Conservation (phyloP, 441 rosid species). For the Macaranga tanarius region DNA sequence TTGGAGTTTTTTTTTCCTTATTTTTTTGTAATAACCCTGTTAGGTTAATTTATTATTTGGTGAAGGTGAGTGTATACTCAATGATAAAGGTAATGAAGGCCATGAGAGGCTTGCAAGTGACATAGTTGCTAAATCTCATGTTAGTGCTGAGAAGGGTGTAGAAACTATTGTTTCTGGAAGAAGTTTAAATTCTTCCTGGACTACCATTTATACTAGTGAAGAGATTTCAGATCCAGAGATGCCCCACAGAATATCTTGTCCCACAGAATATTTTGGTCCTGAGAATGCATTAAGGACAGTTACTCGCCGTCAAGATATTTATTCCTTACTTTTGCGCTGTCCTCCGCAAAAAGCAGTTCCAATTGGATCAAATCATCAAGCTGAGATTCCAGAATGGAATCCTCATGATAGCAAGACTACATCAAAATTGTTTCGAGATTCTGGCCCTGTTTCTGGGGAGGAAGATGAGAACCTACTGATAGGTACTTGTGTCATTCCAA, state of each 20-base stretch:
- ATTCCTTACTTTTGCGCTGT: slow-evolving; percentile 37
- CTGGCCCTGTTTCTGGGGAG: slow-evolving; percentile 4
- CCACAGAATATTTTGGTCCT: slow-evolving; percentile 13
- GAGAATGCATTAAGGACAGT: slow-evolving; percentile 4
- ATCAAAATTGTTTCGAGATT: background rate
- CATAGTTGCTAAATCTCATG: slow-evolving; percentile 20
- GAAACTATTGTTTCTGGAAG: slow-evolving; percentile 30
- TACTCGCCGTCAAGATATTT: slow-evolving; percentile 12
- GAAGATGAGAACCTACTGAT: slow-evolving; percentile 25
- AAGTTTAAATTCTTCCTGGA: slow-evolving; percentile 29
- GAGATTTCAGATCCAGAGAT: slow-evolving; percentile 30
- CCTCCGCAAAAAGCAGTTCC: slow-evolving; percentile 61
- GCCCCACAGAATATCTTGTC: slow-evolving; percentile 17
- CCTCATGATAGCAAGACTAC: slow-evolving; percentile 23
- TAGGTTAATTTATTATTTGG: slow-evolving; percentile 16
- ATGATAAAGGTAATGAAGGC: slow-evolving; percentile 19
- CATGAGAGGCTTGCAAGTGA: slow-evolving; percentile 31
- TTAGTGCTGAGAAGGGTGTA: slow-evolving; percentile 23
- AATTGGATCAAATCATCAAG: slow-evolving; percentile 63
- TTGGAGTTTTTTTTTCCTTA: background rate
- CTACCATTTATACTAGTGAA: slow-evolving; percentile 29
- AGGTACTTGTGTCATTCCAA: slow-evolving; percentile 44
- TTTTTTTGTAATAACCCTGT: slow-evolving; percentile 21
- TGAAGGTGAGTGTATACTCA: slow-evolving; percentile 35
- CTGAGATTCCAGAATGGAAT: slow-evolving; percentile 50